Conservation (phyloP, 2,329 filamentous ascomycete genomes). For the Neophaeococcomyces mojaviensis region DNA sequence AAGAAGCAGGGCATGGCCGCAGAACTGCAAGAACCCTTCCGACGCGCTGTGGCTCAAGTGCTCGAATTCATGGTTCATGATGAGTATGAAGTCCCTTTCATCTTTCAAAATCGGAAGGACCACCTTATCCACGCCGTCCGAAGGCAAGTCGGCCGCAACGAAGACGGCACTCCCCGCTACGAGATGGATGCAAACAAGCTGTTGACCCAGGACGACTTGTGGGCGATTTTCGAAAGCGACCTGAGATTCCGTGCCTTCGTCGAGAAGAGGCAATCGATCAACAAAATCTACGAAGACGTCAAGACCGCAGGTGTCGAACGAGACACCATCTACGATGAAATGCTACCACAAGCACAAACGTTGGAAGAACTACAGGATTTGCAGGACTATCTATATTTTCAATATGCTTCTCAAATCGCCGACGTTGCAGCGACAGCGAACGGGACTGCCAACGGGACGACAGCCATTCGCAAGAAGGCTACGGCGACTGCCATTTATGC, state of each 20-base stretch:
- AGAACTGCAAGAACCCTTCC: constrained; percentile 73
- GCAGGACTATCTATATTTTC: constrained; percentile 93
- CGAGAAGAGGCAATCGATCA: constrained; percentile 81
- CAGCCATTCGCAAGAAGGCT: constrained; percentile 71
- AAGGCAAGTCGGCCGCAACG: constrained; percentile 56
- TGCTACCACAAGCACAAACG: constrained; percentile 70
- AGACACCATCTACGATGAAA: constrained; percentile 71
- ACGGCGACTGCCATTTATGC: constrained; percentile 75
- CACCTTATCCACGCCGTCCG: constrained; percentile 88
- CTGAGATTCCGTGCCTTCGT: constrained; percentile 89
- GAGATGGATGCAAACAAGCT: constrained; percentile 76
- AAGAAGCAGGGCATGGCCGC: constrained; percentile 64
- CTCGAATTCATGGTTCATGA: constrained; percentile 92
- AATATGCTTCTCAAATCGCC: constrained; percentile 76
- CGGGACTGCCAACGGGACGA: constrained; percentile 53
- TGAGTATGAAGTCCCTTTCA: constrained; percentile 91
- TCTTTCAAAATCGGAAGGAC: constrained; percentile 96
- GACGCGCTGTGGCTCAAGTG: constrained; percentile 81
- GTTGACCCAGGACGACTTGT: constrained; percentile 84
- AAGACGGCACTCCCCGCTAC: constrained; percentile 59
- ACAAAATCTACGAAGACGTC: constrained; percentile 69
- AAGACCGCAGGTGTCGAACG: constrained; percentile 57
- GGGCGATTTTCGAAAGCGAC: constrained; percentile 90
- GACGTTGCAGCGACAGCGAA: constrained; percentile 61
- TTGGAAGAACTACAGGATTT: constrained; percentile 96